Evolutionary conservation across 768 basidiomycete species (phyloP).

Genomic region (Pleurotus tuoliensis): DNA sequence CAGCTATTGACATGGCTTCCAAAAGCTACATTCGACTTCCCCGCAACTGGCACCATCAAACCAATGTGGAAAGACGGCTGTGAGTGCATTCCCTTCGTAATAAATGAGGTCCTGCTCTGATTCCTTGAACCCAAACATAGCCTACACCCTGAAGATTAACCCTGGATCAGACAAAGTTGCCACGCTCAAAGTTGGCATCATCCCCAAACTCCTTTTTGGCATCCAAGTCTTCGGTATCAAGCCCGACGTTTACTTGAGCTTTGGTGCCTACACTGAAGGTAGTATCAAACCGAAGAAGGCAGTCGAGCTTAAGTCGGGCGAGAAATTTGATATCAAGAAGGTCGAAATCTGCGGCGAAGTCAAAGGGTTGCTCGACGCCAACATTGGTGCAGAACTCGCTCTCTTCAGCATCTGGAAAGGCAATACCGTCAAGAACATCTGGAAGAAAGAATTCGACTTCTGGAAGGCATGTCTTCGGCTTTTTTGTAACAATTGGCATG

Average conservation of each 20-base stretch:
- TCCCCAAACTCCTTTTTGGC: conserved; percentile 3
- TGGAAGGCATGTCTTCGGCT: not conserved
- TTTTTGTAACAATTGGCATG: too few relatives aligned
- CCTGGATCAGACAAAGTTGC: not conserved
- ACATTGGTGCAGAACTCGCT: not conserved
- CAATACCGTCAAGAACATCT: not conserved
- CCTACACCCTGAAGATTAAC: not conserved
- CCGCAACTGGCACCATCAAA: not conserved
- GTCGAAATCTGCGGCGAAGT: conserved; percentile 2
- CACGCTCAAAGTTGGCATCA: conserved; percentile 1
- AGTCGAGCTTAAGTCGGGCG: not conserved
- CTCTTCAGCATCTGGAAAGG: not conserved
- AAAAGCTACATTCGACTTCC: conserved; percentile 1
- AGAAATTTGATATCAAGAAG: conserved; percentile 3
- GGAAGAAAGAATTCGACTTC: conserved; percentile 5
- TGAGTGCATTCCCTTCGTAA: not conserved
- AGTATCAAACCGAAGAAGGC: not conserved
- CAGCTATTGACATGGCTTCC: not conserved
- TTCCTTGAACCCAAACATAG: not conserved
- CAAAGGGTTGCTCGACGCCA: not conserved
- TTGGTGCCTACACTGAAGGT: not conserved
- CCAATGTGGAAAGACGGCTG: not conserved
- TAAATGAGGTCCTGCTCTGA: not conserved
- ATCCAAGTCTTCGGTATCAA: not conserved
- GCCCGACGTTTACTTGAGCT: not conserved